Conservation (phyloP, 164 flowering plant genomes). For the Buxus sempervirens region DNA sequence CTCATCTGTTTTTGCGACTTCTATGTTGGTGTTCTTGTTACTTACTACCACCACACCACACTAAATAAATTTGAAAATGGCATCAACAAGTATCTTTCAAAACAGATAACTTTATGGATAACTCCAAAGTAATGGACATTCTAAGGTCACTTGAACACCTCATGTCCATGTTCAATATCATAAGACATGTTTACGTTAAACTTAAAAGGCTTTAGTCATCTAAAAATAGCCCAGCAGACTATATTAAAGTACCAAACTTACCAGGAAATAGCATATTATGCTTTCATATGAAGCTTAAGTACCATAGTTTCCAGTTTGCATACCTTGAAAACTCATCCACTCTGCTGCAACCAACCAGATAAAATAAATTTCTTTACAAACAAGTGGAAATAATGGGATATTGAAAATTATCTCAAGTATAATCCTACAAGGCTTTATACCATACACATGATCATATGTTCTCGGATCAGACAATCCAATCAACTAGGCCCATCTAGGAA, state of each 20-base stretch:
- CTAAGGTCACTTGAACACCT: background rate
- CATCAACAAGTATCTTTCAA: too few species aligned
- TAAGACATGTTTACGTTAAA: background rate
- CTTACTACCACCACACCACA: too few species aligned
- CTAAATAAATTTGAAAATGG: too few species aligned
- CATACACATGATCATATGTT: background rate
- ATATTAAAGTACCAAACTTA: background rate
- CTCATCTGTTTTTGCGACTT: too few species aligned
- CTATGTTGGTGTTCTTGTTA: too few species aligned
- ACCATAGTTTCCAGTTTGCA: constrained; percentile 4
- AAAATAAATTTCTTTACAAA: constrained; percentile 2
- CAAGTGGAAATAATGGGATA: background rate
- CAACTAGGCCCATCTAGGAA: background rate
- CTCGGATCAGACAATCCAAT: background rate
- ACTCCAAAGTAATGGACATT: background rate
- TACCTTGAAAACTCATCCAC: constrained; percentile 90
- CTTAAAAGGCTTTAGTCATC: background rate
- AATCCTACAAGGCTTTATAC: background rate
- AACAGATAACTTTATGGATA: too few species aligned
- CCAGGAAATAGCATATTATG: background rate
- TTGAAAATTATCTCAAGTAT: background rate
- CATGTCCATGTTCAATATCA: background rate
- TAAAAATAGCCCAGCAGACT: background rate
- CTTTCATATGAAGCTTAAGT: background rate
- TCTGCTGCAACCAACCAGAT: constrained; percentile 42